These are phyloP conservation scores for Colletotrichum endophyticum DNA, from an alignment of 2,329 filamentous ascomycete genomes.

Conservation along the genomic window DNA sequence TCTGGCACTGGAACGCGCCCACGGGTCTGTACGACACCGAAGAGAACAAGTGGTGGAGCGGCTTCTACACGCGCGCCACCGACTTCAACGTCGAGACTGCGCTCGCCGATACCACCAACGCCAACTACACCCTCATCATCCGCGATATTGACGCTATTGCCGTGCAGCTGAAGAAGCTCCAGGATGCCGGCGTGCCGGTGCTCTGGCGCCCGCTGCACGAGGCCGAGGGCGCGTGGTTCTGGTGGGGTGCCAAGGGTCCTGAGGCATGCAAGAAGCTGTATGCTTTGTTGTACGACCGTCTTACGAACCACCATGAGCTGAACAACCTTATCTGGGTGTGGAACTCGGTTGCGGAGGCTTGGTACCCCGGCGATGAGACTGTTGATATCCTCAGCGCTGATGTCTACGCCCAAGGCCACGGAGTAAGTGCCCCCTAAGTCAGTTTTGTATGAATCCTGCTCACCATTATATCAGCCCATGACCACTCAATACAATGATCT, in stretches of 20 bases:
- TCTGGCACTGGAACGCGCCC: constrained; percentile 56
- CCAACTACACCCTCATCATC: constrained; percentile 52
- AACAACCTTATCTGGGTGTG: constrained; percentile 56
- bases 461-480: constrained; percentile 33
- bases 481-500: constrained; percentile 48
- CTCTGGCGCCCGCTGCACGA: constrained; percentile 55
- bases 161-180: constrained; percentile 46
- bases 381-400: constrained; percentile 53
- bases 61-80: constrained; percentile 55
- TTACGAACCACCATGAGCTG: constrained; percentile 47
- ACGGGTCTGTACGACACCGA: constrained; percentile 49
- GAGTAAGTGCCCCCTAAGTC: constrained; percentile 31
- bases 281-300: constrained; percentile 45
- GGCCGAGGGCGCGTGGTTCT: constrained; percentile 56
- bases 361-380: constrained; percentile 51
- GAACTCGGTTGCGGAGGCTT: constrained; percentile 48
- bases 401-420: constrained; percentile 48
- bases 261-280: constrained; percentile 50
- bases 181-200: constrained; percentile 47
- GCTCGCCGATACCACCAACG: constrained; percentile 42
- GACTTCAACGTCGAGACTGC: constrained; percentile 51
- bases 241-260: constrained; percentile 55
- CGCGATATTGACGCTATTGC: constrained; percentile 53
- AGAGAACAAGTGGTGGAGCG: constrained; percentile 50
- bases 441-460: no score